phyloP scores from a whole-genome alignment of 176 grass and related monocot species.

The Phyllostachys edulis region DNA sequence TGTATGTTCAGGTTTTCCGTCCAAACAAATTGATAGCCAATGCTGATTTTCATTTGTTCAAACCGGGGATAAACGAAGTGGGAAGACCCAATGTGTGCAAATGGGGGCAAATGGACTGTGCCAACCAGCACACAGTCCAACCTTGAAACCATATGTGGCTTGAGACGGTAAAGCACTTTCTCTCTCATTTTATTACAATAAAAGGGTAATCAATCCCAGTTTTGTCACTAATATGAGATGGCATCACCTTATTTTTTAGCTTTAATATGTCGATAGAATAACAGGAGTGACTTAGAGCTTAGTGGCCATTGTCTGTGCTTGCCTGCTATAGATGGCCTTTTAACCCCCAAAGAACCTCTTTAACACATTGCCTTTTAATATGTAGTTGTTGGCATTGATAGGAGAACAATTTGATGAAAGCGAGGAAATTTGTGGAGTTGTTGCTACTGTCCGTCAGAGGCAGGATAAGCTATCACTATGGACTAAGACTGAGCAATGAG shows the following conservation, averaged over 20 bases:
- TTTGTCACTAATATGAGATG: not conserved
- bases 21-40: constrained; percentile 75
- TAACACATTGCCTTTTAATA: not conserved
- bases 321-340: not conserved
- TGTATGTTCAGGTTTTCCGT: constrained; percentile 79
- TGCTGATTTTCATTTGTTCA: constrained; percentile 89
- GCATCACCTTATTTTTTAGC: not conserved
- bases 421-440: constrained; percentile 92
- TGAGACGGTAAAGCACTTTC: constrained; percentile 49
- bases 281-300: not conserved
- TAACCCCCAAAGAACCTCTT: not conserved
- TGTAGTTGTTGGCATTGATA: constrained; percentile 89
- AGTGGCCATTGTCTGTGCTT: not conserved
- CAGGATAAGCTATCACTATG: constrained; percentile 90
- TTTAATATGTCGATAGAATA: not conserved
- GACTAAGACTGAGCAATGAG: constrained; percentile 86
- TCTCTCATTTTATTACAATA: not conserved
- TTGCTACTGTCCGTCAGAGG: constrained; percentile 78
- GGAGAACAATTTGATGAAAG: constrained; percentile 93
- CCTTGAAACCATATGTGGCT: constrained; percentile 96
- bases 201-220: not conserved
- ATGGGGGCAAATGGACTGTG: constrained; percentile 95
- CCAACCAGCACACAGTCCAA: constrained; percentile 52
- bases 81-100: constrained; percentile 89
- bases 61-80: constrained; percentile 81